Conservation (phyloP, 2,329 filamentous ascomycete species). For the Mycosphaerelloides madeirae region DNA sequence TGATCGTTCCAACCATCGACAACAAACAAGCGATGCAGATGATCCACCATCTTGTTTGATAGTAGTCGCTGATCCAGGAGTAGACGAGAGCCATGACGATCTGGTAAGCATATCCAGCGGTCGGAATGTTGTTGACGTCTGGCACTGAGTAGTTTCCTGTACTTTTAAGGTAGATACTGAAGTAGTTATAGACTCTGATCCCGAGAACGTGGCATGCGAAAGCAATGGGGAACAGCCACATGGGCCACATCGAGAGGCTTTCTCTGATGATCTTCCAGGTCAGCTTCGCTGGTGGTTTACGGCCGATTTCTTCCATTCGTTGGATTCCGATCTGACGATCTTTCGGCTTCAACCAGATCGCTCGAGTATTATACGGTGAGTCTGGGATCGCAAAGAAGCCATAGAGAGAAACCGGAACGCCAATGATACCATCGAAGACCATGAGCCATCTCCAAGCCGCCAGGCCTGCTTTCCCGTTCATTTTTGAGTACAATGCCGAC, state of each 20-base stretch:
- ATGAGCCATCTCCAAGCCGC: conserved; percentile 18
- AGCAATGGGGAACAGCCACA: conserved; percentile 17
- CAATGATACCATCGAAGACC: conserved; percentile 17
- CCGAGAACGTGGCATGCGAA: conserved; percentile 7
- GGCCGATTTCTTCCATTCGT: conserved; percentile 10
- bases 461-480: conserved; percentile 12
- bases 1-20: conserved; percentile 33
- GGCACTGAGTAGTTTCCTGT: conserved; percentile 6
- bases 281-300: conserved; percentile 9
- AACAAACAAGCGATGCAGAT: conserved; percentile 22
- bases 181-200: conserved; percentile 6
- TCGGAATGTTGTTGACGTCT: conserved; percentile 9
- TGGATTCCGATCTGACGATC: conserved; percentile 14
- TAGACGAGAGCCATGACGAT: conserved; percentile 8
- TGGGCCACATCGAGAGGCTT: conserved; percentile 8
- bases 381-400: conserved; percentile 16
- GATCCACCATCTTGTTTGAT: conserved; percentile 18
- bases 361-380: conserved; percentile 12
- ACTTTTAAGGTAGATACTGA: conserved; percentile 9
- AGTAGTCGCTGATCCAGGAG: conserved; percentile 19
- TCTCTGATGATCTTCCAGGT: conserved; percentile 11
- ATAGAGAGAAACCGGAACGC: conserved; percentile 12
- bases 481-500: conserved; percentile 15
- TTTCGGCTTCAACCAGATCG: conserved; percentile 10
- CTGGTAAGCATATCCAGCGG: conserved; percentile 5